Evolutionary conservation across 495 filamentous ascomycete genomes (phyloP).

Genomic region (Aspergillus affinis): DNA sequence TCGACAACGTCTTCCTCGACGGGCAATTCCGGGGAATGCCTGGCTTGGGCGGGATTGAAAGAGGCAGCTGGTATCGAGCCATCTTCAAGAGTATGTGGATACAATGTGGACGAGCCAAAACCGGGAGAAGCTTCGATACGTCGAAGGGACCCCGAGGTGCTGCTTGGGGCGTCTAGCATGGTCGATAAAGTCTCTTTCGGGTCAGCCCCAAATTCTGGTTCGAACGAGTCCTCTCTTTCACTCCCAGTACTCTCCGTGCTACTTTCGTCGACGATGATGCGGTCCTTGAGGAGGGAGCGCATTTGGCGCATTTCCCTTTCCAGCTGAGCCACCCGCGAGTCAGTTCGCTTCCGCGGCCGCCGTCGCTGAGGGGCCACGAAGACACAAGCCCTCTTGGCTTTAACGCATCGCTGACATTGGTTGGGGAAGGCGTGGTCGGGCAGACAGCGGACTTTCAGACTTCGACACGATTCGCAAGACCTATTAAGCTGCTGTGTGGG

Average conservation of each 20-base stretch:
- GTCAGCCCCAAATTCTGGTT: conserved; percentile 20
- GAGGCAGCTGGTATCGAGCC: conserved; percentile 17
- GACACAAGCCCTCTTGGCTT: conserved; percentile 70
- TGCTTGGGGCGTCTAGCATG: conserved; percentile 25
- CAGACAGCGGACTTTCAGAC: conserved; percentile 82
- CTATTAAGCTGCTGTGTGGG: conserved; percentile 50
- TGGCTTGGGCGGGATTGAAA: conserved; percentile 20
- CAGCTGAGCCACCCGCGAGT: conserved; percentile 80
- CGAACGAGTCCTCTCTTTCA: conserved; percentile 27
- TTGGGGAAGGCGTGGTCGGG: conserved; percentile 56
- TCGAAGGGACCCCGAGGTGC: conserved; percentile 21
- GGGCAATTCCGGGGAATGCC: conserved; percentile 18
- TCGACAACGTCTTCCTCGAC: conserved; percentile 43
- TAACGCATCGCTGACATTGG: conserved; percentile 78
- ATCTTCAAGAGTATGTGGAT: conserved; percentile 17
- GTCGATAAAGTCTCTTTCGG: conserved; percentile 12
- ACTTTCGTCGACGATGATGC: conserved; percentile 32
- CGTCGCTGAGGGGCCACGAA: conserved; percentile 78
- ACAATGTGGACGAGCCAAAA: conserved; percentile 21
- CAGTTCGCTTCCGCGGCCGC: conserved; percentile 76
- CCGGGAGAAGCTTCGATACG: conserved; percentile 33
- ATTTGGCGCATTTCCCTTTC: conserved; percentile 82
- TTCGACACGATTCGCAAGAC: conserved; percentile 83
- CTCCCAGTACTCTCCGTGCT: conserved; percentile 32
- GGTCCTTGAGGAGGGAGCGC: conserved; percentile 43